phyloP scores from a whole-genome alignment of 768 basidiomycete genomes.

The Mycena rebaudengoi region DNA sequence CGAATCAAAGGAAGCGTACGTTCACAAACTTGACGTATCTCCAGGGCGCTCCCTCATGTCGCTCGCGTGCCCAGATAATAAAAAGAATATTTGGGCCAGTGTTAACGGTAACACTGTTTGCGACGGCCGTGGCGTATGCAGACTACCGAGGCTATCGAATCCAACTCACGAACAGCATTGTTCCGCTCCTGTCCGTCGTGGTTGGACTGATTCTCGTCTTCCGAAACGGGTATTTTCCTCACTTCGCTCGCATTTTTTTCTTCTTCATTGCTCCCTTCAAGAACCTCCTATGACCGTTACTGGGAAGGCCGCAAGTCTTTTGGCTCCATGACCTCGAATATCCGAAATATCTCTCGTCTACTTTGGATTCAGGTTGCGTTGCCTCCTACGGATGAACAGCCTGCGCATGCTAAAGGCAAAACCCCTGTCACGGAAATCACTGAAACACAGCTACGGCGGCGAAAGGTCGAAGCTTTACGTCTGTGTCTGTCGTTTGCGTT shows the following conservation, averaged over 20 bases:
- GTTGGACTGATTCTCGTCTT: slow-evolving; percentile 92
- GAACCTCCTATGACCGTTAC: slow-evolving; percentile 87
- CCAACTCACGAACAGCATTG: slow-evolving; percentile 81
- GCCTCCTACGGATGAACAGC: slow-evolving; percentile 60
- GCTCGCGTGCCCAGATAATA: slow-evolving; percentile 62
- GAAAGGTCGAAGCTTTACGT: slow-evolving; percentile 76
- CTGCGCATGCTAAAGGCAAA: slow-evolving; percentile 59
- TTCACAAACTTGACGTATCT: slow-evolving; percentile 15
- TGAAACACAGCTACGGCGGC: slow-evolving; percentile 60
- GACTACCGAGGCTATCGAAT: slow-evolving; percentile 65
- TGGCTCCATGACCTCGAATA: slow-evolving; percentile 72
- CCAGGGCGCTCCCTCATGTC: slow-evolving; percentile 13
- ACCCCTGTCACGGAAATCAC: slow-evolving; percentile 55
- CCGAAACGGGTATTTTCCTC: slow-evolving; percentile 67
- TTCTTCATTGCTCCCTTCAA: slow-evolving; percentile 38
- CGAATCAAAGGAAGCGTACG: slow-evolving; percentile 84
- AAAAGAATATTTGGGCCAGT: slow-evolving; percentile 81
- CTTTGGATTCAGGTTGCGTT: slow-evolving; percentile 84
- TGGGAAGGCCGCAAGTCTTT: slow-evolving; percentile 92
- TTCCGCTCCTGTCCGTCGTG: slow-evolving; percentile 90
- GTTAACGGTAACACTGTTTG: slow-evolving; percentile 81
- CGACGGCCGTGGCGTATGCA: slow-evolving; percentile 67
- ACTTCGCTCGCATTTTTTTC: neutral
- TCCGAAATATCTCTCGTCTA: slow-evolving; percentile 79
- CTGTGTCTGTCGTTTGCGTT: slow-evolving; percentile 77